These are phyloP conservation scores for Penicillium brevicompactum DNA, from an alignment of 2,329 filamentous ascomycete species.

Conservation along the genomic window DNA sequence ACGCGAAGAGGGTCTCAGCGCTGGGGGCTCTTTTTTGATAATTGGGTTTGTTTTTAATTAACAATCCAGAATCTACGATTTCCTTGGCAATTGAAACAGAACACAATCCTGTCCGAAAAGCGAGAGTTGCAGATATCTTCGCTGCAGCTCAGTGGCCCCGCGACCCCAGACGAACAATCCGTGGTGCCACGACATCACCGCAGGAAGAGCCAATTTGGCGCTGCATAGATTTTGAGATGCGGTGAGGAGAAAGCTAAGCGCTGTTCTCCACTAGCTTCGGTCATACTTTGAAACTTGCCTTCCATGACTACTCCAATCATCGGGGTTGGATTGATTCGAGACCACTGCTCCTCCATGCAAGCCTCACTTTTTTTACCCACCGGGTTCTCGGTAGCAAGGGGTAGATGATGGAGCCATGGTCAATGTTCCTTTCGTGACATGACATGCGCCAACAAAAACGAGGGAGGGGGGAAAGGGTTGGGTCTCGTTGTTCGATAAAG, in stretches of 20 bases:
- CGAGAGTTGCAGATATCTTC: constrained; percentile 20
- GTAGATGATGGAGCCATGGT: neutral
- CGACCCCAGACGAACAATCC: constrained; percentile 17
- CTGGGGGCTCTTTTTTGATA: too few relatives aligned
- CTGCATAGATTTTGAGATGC: constrained; percentile 25
- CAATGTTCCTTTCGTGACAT: neutral
- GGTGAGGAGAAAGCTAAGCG: constrained; percentile 16
- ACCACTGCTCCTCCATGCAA: constrained; percentile 11
- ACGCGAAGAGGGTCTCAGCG: too few relatives aligned
- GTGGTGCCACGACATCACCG: constrained; percentile 40
- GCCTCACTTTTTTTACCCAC: constrained; percentile 24
- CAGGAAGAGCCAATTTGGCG: constrained; percentile 28
- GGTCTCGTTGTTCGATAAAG: constrained; percentile 31
- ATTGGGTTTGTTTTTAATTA: neutral
- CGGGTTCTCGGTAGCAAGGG: constrained; percentile 1
- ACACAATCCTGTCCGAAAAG: constrained; percentile 14
- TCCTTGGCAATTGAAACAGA: constrained; percentile 3
- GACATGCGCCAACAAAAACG: neutral
- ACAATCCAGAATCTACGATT: constrained; percentile 1
- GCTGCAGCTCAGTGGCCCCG: constrained; percentile 21
- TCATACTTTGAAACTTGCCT: too few relatives aligned
- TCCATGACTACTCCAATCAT: neutral
- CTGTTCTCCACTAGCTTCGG: neutral
- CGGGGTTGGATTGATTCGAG: constrained; percentile 14
- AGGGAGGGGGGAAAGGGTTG: constrained; percentile 28